Conservation (phyloP, 2,329 filamentous ascomycete genomes). For the Beauveria brongniartii region DNA sequence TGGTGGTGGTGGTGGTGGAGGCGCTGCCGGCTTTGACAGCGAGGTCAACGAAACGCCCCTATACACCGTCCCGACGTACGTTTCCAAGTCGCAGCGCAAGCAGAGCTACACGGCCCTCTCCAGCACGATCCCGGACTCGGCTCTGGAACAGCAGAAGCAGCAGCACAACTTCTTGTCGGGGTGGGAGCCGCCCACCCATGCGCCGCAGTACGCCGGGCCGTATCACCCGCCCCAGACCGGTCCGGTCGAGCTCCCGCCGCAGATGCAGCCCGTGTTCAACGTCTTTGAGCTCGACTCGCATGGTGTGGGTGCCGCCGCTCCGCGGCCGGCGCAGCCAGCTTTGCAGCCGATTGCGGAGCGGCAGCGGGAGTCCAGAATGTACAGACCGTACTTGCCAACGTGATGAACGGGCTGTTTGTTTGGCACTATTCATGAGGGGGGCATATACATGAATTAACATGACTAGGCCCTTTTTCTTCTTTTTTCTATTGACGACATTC, state of each 20-base stretch:
- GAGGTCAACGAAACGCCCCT: constrained; percentile 10
- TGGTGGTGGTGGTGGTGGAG: neutral
- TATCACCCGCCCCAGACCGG: neutral
- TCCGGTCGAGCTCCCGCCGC: neutral
- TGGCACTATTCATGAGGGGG: neutral
- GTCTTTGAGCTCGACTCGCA: constrained; percentile 7
- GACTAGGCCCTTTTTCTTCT: neutral
- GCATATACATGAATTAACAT: neutral
- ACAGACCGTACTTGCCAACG: neutral
- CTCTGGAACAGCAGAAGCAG: neutral
- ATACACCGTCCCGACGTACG: neutral
- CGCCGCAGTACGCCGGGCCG: constrained; percentile 2
- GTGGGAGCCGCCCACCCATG: neutral
- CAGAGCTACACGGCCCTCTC: neutral
- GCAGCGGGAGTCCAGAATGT: neutral
- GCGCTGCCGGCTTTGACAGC: neutral
- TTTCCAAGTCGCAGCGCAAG: too few relatives aligned
- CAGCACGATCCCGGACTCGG: neutral
- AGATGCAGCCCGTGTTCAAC: neutral
- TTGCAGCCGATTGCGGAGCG: neutral
- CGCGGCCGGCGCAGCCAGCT: neutral
- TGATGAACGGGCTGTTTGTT: neutral
- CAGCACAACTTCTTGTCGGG: neutral
- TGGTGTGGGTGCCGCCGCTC: neutral
- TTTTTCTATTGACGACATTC: neutral